These are phyloP conservation scores for Podaxis carcinomalis DNA, from an alignment of 768 basidiomycete genomes.

Conservation along the genomic window DNA sequence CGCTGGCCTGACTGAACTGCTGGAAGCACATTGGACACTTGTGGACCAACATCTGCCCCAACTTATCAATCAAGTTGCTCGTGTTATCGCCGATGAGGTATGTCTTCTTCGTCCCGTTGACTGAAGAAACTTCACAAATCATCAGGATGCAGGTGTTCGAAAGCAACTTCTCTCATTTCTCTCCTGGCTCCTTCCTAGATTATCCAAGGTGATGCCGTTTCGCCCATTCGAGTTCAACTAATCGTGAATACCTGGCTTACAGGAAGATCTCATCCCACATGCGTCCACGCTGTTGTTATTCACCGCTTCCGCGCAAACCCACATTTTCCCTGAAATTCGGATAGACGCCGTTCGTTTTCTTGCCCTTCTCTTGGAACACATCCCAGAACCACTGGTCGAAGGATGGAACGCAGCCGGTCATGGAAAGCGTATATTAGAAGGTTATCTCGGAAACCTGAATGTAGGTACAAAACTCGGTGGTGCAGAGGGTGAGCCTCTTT, in stretches of 20 bases:
- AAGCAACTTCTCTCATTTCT: conserved; percentile 68
- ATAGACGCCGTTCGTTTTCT: conserved; percentile 85
- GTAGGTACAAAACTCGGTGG: conserved; percentile 62
- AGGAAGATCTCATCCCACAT: conserved; percentile 76
- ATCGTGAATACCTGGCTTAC: neutral
- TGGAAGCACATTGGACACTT: conserved; percentile 56
- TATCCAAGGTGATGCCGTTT: conserved; percentile 43
- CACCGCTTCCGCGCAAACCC: conserved; percentile 85
- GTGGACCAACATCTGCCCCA: conserved; percentile 47
- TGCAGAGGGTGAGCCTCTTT: conserved; percentile 38
- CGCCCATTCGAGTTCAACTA: neutral
- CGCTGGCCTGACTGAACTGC: conserved; percentile 65
- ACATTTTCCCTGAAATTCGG: conserved; percentile 93
- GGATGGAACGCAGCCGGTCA: conserved; percentile 64
- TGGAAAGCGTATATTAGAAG: conserved; percentile 66
- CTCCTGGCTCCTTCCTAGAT: conserved; percentile 64
- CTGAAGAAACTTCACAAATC: conserved; percentile 11
- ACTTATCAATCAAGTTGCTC: conserved; percentile 58
- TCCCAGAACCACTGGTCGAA: conserved; percentile 61
- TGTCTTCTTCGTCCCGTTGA: conserved; percentile 15
- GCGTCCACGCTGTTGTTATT: conserved; percentile 75
- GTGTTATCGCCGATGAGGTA: conserved; percentile 82
- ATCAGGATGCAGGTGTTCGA: conserved; percentile 76
- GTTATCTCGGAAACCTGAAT: conserved; percentile 76
- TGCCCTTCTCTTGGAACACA: conserved; percentile 64